phyloP scores from a whole-genome alignment of 1,284 basidiomycete species.

The Kwoniella shivajii region DNA sequence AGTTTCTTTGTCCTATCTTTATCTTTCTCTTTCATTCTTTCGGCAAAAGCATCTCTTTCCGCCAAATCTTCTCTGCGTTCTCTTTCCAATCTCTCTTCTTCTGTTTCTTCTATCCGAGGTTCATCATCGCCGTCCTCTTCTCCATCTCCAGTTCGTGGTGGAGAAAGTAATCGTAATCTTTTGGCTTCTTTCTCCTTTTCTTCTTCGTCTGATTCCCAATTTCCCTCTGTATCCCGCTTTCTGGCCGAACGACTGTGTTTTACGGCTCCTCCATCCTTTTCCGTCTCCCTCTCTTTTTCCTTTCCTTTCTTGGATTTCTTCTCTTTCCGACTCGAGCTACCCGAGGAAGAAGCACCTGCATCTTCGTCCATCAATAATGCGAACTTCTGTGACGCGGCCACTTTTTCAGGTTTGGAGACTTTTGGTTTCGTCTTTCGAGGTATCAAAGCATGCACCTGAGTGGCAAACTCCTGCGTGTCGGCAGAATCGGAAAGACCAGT shows the following conservation, averaged over 20 bases:
- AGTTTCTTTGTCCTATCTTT: conserved; percentile 82
- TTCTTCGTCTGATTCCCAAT: conserved; percentile 67
- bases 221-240: conserved; percentile 68
- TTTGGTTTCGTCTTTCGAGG: conserved; percentile 74
- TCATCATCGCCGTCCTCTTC: conserved; percentile 41
- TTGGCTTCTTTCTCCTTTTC: conserved; percentile 63
- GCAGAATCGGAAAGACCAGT: conserved; percentile 78
- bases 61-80: conserved; percentile 76
- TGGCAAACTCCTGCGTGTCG: conserved; percentile 76
- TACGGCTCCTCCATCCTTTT: conserved; percentile 52
- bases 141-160: conserved; percentile 51
- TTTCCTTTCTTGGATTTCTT: conserved; percentile 58
- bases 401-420: conserved; percentile 37
- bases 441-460: conserved; percentile 72
- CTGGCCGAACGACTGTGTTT: conserved; percentile 64
- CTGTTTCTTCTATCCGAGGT: conserved; percentile 58
- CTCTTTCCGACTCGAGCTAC: conserved; percentile 48
- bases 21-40: conserved; percentile 82
- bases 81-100: conserved; percentile 69
- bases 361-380: conserved; percentile 78
- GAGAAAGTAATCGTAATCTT: conserved; percentile 46
- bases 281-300: conserved; percentile 34
- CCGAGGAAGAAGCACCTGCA: conserved; percentile 34
- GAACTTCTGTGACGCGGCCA: conserved; percentile 68
- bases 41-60: conserved; percentile 91